Evolutionary conservation across 306 rosid genomes (phyloP).

Genomic region (Corylus americana): DNA sequence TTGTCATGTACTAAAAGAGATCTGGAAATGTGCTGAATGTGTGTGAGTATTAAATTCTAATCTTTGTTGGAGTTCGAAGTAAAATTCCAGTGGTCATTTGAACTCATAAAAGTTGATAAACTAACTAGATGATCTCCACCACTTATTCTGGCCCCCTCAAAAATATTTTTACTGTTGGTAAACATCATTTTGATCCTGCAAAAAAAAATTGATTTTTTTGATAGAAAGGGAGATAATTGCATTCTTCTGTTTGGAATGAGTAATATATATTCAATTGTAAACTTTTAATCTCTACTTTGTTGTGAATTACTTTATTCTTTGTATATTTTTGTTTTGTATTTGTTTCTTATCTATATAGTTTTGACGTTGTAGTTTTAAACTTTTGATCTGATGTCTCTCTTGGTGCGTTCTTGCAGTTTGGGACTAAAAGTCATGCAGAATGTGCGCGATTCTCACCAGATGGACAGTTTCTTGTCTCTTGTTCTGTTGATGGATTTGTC

Average conservation of each 20-base stretch:
- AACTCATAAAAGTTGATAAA: not conserved
- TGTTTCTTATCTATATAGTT: not conserved
- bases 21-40: not conserved
- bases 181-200: not conserved
- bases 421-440: slow-evolving; percentile 96
- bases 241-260: not conserved
- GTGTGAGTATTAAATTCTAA: not conserved
- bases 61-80: not conserved
- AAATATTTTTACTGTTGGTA: not conserved
- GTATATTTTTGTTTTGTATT: not conserved
- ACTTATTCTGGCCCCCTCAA: not conserved
- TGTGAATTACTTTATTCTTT: too few relatives aligned
- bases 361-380: slow-evolving; percentile 13
- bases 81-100: not conserved
- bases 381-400: slow-evolving; percentile 20
- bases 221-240: not conserved
- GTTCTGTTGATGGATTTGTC: slow-evolving; percentile 93
- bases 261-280: not conserved
- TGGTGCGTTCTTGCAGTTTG: slow-evolving; percentile 58
- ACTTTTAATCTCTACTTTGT: not conserved
- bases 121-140: not conserved
- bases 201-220: too few relatives aligned
- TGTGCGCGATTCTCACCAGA: slow-evolving; percentile 96
- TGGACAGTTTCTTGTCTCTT: slow-evolving; percentile 96
- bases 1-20: not conserved